phyloP scores from a whole-genome alignment of 768 basidiomycete genomes.

The Lepiota venenata region DNA sequence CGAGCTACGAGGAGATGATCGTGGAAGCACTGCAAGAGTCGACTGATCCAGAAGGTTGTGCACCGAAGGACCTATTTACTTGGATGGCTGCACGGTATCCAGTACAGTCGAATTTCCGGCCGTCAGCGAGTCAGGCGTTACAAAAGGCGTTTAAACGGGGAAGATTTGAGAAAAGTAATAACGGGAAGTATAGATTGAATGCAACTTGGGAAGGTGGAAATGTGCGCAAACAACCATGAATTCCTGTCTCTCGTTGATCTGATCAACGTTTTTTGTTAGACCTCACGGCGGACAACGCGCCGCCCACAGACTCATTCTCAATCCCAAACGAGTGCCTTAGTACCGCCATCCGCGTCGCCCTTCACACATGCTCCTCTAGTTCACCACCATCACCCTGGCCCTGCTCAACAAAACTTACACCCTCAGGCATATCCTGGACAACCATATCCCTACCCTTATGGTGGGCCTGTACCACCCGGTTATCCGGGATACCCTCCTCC shows the following conservation, averaged over 20 bases:
- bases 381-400: slow-evolving; percentile 26
- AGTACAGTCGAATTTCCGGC: slow-evolving; percentile 83
- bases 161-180: slow-evolving; percentile 69
- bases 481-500: slow-evolving; percentile 22
- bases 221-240: slow-evolving; percentile 40
- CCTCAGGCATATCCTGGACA: slow-evolving; percentile 33
- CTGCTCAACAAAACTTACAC: slow-evolving; percentile 17
- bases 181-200: slow-evolving; percentile 75
- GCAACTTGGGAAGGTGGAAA: slow-evolving; percentile 78
- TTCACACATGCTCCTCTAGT: slow-evolving; percentile 58
- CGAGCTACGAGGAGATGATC: slow-evolving; percentile 92
- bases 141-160: slow-evolving; percentile 85
- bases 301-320: slow-evolving; percentile 63
- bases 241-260: slow-evolving; percentile 5
- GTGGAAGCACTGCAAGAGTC: slow-evolving; percentile 71
- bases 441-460: slow-evolving; percentile 38
- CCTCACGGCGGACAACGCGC: slow-evolving; percentile 73
- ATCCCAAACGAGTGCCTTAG: slow-evolving; percentile 20
- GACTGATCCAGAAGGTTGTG: slow-evolving; percentile 69
- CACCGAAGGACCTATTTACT: slow-evolving; percentile 78
- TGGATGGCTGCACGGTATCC: slow-evolving; percentile 87
- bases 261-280: slow-evolving; percentile 35
- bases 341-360: slow-evolving; percentile 38
- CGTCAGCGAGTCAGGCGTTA: slow-evolving; percentile 85
- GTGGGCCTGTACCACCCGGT: slow-evolving; percentile 16